phyloP scores from a whole-genome alignment of 129 eudicot genomes.

The Flaveria ramosissima region DNA sequence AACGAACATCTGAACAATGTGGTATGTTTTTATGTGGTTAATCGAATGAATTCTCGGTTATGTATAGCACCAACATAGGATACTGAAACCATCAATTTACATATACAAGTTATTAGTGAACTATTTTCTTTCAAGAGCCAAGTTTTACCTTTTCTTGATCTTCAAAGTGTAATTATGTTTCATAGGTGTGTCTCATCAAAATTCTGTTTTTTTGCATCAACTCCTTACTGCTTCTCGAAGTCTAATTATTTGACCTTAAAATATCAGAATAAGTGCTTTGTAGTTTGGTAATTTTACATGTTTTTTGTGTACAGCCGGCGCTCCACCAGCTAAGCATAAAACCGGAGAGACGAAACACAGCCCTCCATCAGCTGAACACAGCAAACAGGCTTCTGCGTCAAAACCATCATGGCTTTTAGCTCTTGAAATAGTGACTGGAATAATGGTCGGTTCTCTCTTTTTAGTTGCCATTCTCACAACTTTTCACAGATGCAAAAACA shows the following conservation, averaged over 20 bases:
- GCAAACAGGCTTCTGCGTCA: constrained; percentile 47
- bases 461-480: constrained; percentile 52
- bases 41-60: background rate
- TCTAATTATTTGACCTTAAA: no score
- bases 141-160: background rate
- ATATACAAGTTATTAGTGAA: background rate
- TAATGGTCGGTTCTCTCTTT: constrained; percentile 63
- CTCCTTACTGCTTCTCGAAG: no score
- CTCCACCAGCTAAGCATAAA: constrained; percentile 51
- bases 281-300: constrained; percentile 23
- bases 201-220: no score
- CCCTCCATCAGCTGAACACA: constrained; percentile 40
- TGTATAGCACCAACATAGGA: background rate
- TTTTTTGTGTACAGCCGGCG: constrained; percentile 41
- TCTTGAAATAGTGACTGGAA: constrained; percentile 74
- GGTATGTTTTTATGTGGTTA: constrained; percentile 45
- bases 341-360: constrained; percentile 43
- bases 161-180: constrained; percentile 8
- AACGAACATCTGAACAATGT: constrained; percentile 71
- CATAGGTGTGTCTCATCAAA: no score
- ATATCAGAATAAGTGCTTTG: no score
- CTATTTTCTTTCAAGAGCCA: background rate
- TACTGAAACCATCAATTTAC: background rate
- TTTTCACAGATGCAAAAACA: constrained; percentile 58
- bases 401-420: constrained; percentile 79